phyloP scores from a whole-genome alignment of 2,329 filamentous ascomycete species.

The Diaporthe citri region DNA sequence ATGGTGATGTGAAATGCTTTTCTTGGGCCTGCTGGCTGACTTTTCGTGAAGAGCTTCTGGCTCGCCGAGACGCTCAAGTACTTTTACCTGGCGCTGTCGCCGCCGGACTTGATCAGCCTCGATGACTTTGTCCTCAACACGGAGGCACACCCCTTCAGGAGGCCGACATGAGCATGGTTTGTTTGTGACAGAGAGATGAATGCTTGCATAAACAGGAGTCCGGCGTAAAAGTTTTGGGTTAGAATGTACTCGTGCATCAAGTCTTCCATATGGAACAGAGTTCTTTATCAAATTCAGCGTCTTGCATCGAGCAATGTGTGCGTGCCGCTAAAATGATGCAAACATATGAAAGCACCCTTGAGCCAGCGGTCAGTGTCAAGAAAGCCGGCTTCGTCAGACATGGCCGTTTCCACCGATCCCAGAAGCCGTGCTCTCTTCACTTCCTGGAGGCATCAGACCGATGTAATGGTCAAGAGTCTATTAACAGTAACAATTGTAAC shows the following conservation, averaged over 20 bases:
- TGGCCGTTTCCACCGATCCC: background rate
- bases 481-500: constrained; percentile 12
- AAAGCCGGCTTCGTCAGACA: background rate
- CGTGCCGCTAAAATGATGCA: background rate
- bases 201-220: constrained; percentile 10
- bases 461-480: constrained; percentile 5
- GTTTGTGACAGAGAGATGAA: background rate
- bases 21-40: background rate
- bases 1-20: background rate
- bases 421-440: background rate
- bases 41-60: constrained; percentile 87
- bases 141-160: constrained; percentile 70
- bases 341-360: background rate
- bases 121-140: constrained; percentile 78
- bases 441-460: background rate
- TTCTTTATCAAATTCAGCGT: too few species aligned
- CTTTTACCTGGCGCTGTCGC: constrained; percentile 84
- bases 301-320: background rate
- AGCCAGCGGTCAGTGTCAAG: background rate
- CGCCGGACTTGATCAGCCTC: constrained; percentile 74
- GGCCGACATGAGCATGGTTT: constrained; percentile 49
- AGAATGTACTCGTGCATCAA: background rate
- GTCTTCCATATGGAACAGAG: background rate
- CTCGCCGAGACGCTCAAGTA: constrained; percentile 92
- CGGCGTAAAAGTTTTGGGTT: background rate